Conservation (phyloP, 495 filamentous ascomycete species). For the Neurospora sublineolata region DNA sequence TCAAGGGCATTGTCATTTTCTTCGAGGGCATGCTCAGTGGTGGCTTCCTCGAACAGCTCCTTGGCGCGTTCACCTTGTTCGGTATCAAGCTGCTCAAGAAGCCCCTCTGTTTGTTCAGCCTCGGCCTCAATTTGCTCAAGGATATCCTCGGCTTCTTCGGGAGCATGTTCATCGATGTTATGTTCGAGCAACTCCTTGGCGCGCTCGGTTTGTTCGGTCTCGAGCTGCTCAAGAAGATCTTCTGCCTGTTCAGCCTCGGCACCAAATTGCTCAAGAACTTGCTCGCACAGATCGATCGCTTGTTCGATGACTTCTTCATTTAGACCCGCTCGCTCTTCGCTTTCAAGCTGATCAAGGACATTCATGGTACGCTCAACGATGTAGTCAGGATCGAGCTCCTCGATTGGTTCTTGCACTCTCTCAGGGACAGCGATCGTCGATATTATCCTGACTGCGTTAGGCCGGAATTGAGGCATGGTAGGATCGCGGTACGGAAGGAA, state of each 20-base stretch:
- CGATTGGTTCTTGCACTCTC: neutral
- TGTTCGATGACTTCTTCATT: neutral
- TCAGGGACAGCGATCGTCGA: neutral
- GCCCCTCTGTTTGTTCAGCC: neutral
- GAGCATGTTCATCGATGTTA: neutral
- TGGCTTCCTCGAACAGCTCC: neutral
- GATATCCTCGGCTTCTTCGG: neutral
- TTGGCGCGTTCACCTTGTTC: neutral
- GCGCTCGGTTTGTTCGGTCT: neutral
- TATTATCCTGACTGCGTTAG: neutral
- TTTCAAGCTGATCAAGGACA: neutral
- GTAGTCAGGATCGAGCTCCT: neutral
- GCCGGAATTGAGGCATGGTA: neutral
- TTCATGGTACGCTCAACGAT: neutral
- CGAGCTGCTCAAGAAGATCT: neutral
- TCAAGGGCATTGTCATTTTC: neutral
- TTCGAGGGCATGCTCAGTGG: neutral
- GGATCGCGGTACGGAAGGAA: neutral
- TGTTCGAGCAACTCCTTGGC: neutral
- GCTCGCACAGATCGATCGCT: neutral
- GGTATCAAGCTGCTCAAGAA: neutral
- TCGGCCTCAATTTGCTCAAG: neutral
- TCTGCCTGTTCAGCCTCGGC: neutral
- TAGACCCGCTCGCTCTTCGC: neutral
- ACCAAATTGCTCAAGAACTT: neutral